A percentile compares a stretch with the other conserved stretches of the same genome.
phyloP scores from a whole-genome alignment of 257 asterid genomes.

The Prunella vulgaris region DNA sequence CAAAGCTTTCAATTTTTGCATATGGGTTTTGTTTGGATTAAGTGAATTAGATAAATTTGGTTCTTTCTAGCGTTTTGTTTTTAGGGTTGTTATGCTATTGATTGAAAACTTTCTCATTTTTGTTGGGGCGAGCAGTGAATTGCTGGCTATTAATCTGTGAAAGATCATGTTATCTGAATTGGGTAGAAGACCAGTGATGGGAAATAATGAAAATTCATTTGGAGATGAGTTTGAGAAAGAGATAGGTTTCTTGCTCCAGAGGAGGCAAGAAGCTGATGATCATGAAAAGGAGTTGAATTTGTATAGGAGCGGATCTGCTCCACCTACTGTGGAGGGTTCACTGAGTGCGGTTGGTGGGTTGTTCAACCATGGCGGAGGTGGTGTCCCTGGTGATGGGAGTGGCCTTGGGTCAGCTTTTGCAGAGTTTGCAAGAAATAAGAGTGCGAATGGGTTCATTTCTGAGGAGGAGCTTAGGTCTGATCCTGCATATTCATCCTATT shows the following conservation, averaged over 20 bases:
- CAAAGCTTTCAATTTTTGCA: conserved; percentile 15
- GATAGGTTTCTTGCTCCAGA: conserved; percentile 61
- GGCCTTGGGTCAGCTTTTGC: conserved; percentile 33
- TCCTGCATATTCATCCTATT: conserved; percentile 76
- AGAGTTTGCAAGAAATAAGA: conserved; percentile 59
- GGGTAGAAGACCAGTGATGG: conserved; percentile 73
- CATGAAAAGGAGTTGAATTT: conserved; percentile 86
- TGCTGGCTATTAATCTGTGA: conserved; percentile 21
- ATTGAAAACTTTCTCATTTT: neutral
- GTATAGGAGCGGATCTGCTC: conserved; percentile 98
- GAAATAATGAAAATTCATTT: conserved; percentile 63
- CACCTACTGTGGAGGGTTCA: conserved; percentile 98
- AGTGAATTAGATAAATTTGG: conserved; percentile 11
- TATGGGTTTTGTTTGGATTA: conserved; percentile 25
- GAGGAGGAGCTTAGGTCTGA: conserved; percentile 98
- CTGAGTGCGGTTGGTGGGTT: conserved; percentile 89
- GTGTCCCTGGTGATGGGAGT: conserved; percentile 21
- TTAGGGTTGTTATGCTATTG: conserved; percentile 18
- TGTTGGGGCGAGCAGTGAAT: conserved; percentile 31
- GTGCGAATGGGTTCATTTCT: conserved; percentile 60
- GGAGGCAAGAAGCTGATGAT: conserved; percentile 78
- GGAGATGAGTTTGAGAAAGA: conserved; percentile 88
- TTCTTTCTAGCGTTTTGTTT: conserved; percentile 24
- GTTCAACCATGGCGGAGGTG: conserved; percentile 43
- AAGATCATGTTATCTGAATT: conserved; percentile 65